These are phyloP conservation scores for Cornus suecica DNA, from an alignment of 148 eudicot genomes.

Conservation along the genomic window DNA sequence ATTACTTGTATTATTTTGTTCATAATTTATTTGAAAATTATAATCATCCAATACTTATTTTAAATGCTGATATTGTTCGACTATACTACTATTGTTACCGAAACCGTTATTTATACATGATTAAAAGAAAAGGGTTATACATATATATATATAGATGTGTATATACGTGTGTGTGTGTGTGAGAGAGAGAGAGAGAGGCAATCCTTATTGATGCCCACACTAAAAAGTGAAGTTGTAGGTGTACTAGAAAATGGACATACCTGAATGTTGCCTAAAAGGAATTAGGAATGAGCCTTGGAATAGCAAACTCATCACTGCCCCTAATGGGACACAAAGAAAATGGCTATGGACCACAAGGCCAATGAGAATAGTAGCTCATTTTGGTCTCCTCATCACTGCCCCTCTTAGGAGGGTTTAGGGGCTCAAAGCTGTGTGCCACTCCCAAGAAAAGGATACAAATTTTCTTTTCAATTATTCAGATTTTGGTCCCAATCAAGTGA, in stretches of 20 bases:
- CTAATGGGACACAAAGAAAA: slow-evolving; percentile 20
- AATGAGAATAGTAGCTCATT: slow-evolving; percentile 2
- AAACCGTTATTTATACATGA: too few species aligned
- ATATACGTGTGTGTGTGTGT: too few species aligned
- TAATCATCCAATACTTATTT: too few species aligned
- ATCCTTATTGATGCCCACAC: neutral
- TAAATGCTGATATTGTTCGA: too few species aligned
- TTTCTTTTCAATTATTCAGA: slow-evolving; percentile 11
- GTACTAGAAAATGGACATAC: neutral
- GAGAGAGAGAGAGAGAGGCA: neutral
- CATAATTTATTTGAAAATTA: too few species aligned
- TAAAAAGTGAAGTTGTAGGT: neutral
- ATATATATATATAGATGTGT: too few species aligned
- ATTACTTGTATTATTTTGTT: too few species aligned
- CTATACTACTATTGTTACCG: too few species aligned
- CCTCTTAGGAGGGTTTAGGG: slow-evolving; percentile 17
- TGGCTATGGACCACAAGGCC: slow-evolving; percentile 9
- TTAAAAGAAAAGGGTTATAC: too few species aligned
- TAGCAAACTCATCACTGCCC: slow-evolving; percentile 26
- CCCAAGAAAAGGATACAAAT: slow-evolving; percentile 16
- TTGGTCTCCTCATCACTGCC: slow-evolving; percentile 13
- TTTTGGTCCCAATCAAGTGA: neutral
- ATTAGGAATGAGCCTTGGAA: slow-evolving; percentile 25
- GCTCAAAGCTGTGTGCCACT: slow-evolving; percentile 29
- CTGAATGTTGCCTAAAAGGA: slow-evolving; percentile 23